A percentile compares a stretch with the other conserved stretches of the same genome.
These are phyloP conservation scores for Epichloe sylvatica DNA, from an alignment of 2,329 filamentous ascomycete species.

Conservation along the genomic window DNA sequence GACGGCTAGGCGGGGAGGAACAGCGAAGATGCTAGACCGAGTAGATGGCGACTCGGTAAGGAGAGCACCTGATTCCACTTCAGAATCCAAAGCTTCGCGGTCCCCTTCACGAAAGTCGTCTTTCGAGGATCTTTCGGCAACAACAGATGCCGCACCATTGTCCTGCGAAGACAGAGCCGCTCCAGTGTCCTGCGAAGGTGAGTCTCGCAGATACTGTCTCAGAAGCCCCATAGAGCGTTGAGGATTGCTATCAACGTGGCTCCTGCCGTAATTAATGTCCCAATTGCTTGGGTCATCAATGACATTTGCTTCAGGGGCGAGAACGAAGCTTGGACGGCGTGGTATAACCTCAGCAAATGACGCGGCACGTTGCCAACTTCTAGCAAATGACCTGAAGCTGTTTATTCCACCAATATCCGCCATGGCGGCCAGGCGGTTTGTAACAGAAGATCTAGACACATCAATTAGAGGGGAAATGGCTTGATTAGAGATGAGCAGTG, in stretches of 20 bases:
- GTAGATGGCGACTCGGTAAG: conserved; percentile 16
- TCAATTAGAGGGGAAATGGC: background rate
- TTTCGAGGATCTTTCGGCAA: background rate
- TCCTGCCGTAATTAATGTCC: conserved; percentile 27
- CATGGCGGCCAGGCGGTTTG: conserved; percentile 40
- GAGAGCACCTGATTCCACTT: conserved; percentile 22
- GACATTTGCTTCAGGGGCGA: conserved; percentile 38
- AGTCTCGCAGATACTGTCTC: conserved; percentile 36
- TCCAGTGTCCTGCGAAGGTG: conserved; percentile 10
- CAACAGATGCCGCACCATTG: background rate
- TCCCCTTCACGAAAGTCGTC: conserved; percentile 20
- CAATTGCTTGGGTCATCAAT: conserved; percentile 11
- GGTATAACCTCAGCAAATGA: conserved; percentile 80
- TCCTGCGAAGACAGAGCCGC: background rate
- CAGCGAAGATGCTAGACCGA: conserved; percentile 36
- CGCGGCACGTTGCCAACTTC: conserved; percentile 83
- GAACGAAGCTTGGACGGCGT: conserved; percentile 59
- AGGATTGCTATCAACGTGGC: conserved; percentile 23
- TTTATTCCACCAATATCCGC: conserved; percentile 78
- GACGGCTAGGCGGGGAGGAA: conserved; percentile 48
- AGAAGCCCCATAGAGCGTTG: conserved; percentile 31
- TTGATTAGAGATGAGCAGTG: background rate
- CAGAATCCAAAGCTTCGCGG: conserved; percentile 32
- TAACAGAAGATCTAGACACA: conserved; percentile 41
- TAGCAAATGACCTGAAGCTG: conserved; percentile 84